Evolutionary conservation across 495 filamentous ascomycete genomes (phyloP), one percentile per base, ranked within the genome.

Genomic region (Hypomontagnella monticulosa): DNA sequence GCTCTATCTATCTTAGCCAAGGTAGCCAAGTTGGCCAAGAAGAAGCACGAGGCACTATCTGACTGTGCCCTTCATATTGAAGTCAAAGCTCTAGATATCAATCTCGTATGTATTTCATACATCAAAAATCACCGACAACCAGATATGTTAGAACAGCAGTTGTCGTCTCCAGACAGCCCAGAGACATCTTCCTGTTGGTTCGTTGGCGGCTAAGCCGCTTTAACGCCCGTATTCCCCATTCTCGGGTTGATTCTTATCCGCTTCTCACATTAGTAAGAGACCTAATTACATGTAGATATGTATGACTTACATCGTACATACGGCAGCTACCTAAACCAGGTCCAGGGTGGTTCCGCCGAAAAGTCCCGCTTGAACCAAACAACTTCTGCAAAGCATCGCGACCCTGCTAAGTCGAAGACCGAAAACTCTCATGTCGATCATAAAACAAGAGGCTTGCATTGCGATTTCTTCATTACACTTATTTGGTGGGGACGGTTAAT

Each of bases 401-500:
- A 43, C 37, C 14, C 23, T 37, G 11, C 63, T 57, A 51, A 36
- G 18, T 57, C 57, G 42, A 61, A 66, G 43, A 57, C 32, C 38
- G 57, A 53, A 43, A 57, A 53, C 19, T 34, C 51, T 49, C 33
- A 18, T 60, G 57, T 15, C 18, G 63, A 67, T 61, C 37, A 60
- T n/a, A 61, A 61, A 27, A 54, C 18, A 49, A 33, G 34, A 53
- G 20, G 38, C n/a, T 40, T 20, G 23, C 7, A 27, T 48, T 32
- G 15, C 33, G 61, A 30, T 36, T 62, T 37, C 43, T 30, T 54
- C 48, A 43, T 44, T 48, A 32, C 19, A 53, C 7, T 4, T 20
- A 11, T 34, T 38, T 38, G 6, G 6, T 27, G 6, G 23, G 23
- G 23, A 27, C 23, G 6, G 23, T 27, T 27, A 6, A 27, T 27